Evolutionary conservation across 2,329 filamentous ascomycete genomes (phyloP).

Genomic region (Sclerotinia sclerotiorum): DNA sequence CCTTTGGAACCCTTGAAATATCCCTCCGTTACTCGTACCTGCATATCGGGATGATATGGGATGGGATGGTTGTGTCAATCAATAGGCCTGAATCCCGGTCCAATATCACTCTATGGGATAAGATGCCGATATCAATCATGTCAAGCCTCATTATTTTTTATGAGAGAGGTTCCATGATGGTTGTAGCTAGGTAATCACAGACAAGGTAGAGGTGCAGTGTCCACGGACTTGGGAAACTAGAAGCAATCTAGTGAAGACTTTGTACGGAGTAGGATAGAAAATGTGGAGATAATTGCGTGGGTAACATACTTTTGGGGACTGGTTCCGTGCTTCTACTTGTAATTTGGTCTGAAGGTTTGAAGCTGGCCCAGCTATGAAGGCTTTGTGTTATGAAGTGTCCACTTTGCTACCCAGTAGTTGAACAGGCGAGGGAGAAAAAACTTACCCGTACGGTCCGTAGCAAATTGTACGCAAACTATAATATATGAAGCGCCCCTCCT

Average conservation of each 20-base stretch:
- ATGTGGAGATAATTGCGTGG: neutral
- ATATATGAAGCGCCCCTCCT: neutral
- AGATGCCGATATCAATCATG: conserved; percentile 23
- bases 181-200: conserved; percentile 8
- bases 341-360: conserved; percentile 5
- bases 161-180: neutral
- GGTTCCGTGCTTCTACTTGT: conserved; percentile 1
- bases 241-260: neutral
- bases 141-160: conserved; percentile 4
- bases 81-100: neutral
- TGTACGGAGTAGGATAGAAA: neutral
- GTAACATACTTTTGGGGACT: conserved; percentile 3
- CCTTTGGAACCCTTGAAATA: conserved; percentile 16
- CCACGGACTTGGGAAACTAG: conserved; percentile 9
- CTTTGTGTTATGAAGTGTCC: neutral
- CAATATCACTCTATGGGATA: conserved; percentile 26
- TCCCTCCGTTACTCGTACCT: conserved; percentile 26
- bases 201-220: conserved; percentile 3
- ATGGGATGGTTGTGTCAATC: conserved; percentile 19
- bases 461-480: neutral
- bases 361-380: conserved; percentile 5
- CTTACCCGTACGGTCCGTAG: conserved; percentile 7
- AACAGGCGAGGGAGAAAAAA: neutral
- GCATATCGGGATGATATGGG: conserved; percentile 25
- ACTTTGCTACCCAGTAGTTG: neutral